These are phyloP conservation scores for Leptomonas seymouri DNA, from an alignment of 208 protist species.

Conservation along the genomic window DNA sequence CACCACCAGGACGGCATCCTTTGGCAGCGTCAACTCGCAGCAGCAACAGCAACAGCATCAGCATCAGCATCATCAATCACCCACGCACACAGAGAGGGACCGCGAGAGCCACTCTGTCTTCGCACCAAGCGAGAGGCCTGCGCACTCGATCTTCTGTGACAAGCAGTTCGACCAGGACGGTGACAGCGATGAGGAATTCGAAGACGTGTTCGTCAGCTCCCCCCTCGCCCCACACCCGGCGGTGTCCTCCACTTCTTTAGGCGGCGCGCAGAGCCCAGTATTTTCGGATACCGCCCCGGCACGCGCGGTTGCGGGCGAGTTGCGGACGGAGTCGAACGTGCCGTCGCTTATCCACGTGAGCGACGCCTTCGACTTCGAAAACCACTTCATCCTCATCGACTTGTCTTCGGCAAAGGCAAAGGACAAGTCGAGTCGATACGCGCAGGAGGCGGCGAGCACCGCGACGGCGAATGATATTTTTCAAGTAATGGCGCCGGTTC, in stretches of 20 bases:
- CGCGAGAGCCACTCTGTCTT: background rate
- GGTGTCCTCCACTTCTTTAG: background rate
- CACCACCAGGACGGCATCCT: background rate
- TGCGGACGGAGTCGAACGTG: conserved; percentile 3
- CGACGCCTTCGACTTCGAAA: conserved; percentile 74
- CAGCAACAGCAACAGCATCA: background rate
- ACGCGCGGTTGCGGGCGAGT: background rate
- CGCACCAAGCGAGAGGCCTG: background rate
- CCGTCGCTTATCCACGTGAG: conserved; percentile 41
- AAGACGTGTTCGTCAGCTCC: background rate
- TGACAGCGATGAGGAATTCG: conserved; percentile 26
- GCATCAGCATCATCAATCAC: background rate
- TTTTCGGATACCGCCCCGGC: background rate
- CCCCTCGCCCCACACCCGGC: background rate
- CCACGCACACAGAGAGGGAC: background rate
- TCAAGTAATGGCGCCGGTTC: conserved; percentile 62
- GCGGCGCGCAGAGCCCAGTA: background rate
- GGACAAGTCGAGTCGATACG: conserved; percentile 57
- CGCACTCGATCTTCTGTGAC: conserved; percentile 5
- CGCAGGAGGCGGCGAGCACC: conserved; percentile 55
- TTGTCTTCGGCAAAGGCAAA: conserved; percentile 69
- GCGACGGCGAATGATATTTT: conserved; percentile 68
- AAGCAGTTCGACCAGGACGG: conserved; percentile 25
- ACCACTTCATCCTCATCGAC: conserved; percentile 84
- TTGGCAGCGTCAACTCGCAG: conserved; percentile 6